Conservation (phyloP, 2,329 filamentous ascomycete species). For the Ambrosiella beaveri region DNA sequence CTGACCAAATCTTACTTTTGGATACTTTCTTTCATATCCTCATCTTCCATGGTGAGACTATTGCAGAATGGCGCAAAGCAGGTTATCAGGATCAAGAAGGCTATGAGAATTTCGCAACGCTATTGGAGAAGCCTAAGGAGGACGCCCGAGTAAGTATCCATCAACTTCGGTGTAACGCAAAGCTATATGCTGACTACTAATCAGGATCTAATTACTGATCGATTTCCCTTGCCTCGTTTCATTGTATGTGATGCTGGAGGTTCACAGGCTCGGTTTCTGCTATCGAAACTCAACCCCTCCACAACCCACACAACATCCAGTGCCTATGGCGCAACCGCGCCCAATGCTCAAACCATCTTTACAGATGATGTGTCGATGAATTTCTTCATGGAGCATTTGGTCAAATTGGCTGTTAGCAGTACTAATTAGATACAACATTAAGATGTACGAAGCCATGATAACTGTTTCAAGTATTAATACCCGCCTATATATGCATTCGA, state of each 20-base stretch:
- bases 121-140: conserved; percentile 88
- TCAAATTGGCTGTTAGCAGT: conserved; percentile 48
- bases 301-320: conserved; percentile 81
- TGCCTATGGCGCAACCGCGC: conserved; percentile 69
- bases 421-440: too few species aligned
- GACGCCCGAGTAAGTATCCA: conserved; percentile 61
- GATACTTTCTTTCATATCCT: conserved; percentile 99
- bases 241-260: conserved; percentile 98
- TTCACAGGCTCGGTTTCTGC: conserved; percentile 88
- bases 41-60: conserved; percentile 96
- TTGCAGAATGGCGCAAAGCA: conserved; percentile 94
- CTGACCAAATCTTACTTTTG: conserved; percentile 79
- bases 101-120: conserved; percentile 82
- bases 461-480: too few species aligned
- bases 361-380: conserved; percentile 96
- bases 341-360: conserved; percentile 94
- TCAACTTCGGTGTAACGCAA: neutral
- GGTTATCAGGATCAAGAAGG: conserved; percentile 97
- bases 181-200: conserved; percentile 13
- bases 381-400: conserved; percentile 98
- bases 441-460: too few species aligned
- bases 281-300: conserved; percentile 93
- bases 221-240: conserved; percentile 95
- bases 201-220: conserved; percentile 87
- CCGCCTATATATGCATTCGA: too few species aligned